These are phyloP conservation scores for Calonectria naviculata DNA, from an alignment of 2,329 filamentous ascomycete species.

Conservation along the genomic window DNA sequence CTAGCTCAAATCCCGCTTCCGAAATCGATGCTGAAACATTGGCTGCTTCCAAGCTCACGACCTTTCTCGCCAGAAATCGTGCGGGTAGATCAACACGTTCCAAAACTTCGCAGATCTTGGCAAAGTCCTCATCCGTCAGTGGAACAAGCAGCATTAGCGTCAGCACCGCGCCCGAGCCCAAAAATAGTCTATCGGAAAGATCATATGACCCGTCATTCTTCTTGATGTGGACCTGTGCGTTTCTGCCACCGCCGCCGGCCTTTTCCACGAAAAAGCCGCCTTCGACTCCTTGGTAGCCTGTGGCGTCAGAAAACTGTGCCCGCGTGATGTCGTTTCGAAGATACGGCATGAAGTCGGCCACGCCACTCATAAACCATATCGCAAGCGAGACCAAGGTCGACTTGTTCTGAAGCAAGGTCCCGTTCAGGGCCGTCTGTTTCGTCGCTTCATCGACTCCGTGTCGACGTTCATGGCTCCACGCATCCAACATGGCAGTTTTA, in stretches of 20 bases:
- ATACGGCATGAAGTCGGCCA: neutral
- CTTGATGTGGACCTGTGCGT: neutral
- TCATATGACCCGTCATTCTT: neutral
- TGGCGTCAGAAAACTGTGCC: neutral
- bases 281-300: neutral
- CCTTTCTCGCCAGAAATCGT: neutral
- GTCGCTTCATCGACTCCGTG: constrained; percentile 7
- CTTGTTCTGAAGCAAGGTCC: neutral
- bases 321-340: neutral
- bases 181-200: neutral
- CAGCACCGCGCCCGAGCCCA: neutral
- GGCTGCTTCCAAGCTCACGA: neutral
- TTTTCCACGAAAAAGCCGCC: neutral
- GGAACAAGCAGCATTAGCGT: neutral
- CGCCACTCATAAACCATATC: constrained; percentile 40
- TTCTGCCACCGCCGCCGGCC: neutral
- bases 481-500: neutral
- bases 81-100: neutral
- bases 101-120: neutral
- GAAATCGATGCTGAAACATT: neutral
- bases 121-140: neutral
- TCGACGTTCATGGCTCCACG: constrained; percentile 6
- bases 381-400: constrained; percentile 13
- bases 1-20: neutral
- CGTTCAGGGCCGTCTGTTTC: neutral